Evolutionary conservation across 2,329 filamentous ascomycete genomes (phyloP).

Genomic region (Mollisia scopiformis): DNA sequence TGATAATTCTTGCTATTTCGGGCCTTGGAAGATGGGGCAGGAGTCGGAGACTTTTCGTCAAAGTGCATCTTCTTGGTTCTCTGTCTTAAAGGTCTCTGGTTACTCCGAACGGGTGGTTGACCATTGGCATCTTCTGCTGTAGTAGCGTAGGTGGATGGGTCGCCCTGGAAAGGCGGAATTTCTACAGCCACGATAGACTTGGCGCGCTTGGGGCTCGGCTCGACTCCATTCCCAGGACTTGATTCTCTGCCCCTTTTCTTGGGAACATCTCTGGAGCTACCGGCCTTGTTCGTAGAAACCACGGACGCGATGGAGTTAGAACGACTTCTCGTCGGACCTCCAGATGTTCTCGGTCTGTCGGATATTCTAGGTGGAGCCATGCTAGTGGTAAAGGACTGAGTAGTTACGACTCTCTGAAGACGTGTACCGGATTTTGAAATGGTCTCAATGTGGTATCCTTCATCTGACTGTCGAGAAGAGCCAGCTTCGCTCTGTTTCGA

Average conservation of each 20-base stretch:
- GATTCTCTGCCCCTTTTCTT: neutral
- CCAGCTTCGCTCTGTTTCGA: neutral
- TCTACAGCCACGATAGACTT: neutral
- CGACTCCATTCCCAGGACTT: neutral
- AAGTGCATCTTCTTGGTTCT: neutral
- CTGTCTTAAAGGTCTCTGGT: constrained; percentile 1
- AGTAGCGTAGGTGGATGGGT: neutral
- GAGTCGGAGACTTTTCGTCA: neutral
- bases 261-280: neutral
- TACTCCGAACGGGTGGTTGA: neutral
- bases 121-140: neutral
- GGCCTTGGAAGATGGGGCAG: neutral
- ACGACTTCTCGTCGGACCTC: neutral
- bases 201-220: neutral
- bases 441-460: neutral
- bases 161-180: neutral
- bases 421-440: neutral
- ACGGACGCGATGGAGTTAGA: neutral
- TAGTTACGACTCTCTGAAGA: neutral
- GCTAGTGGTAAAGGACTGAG: neutral
- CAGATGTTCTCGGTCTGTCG: too few relatives aligned
- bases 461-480: neutral
- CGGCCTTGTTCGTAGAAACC: neutral
- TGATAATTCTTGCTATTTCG: neutral
- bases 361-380: neutral